Evolutionary conservation across 164 flowering plant species (phyloP).

Genomic region (Annona cherimola): DNA sequence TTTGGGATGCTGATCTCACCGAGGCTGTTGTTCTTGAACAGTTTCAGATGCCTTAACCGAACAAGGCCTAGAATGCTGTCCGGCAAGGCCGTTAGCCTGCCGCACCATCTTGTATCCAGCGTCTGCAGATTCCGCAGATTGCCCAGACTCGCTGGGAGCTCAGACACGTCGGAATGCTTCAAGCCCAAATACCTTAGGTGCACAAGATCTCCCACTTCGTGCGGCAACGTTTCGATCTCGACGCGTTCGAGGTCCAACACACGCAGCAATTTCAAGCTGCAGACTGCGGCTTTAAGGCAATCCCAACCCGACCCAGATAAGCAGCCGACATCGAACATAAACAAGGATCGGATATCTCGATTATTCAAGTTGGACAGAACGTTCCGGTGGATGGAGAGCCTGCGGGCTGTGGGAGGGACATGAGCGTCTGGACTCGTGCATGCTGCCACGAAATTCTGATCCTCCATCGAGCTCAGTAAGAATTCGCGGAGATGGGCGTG

Average conservation of each 20-base stretch:
- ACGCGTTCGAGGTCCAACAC: constrained; percentile 7
- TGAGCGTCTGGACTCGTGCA: constrained; percentile 5
- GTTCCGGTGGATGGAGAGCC: constrained; percentile 13
- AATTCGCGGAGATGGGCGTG: constrained; percentile 5
- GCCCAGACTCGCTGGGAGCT: constrained; percentile 5
- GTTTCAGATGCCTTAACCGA: constrained; percentile 8
- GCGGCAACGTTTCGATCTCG: constrained; percentile 8
- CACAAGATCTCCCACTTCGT: constrained; percentile 11
- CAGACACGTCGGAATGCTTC: neutral
- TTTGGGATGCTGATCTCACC: neutral
- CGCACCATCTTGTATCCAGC: constrained; percentile 13
- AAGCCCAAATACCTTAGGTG: constrained; percentile 15
- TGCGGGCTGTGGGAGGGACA: constrained; percentile 5
- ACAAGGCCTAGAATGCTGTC: neutral
- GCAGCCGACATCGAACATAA: constrained; percentile 14
- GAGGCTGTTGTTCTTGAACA: constrained; percentile 4
- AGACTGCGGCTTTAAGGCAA: constrained; percentile 9
- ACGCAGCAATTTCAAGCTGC: constrained; percentile 10
- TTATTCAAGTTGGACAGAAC: constrained; percentile 8
- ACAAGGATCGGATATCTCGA: constrained; percentile 15
- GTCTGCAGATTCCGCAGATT: constrained; percentile 12
- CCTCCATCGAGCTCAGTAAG: neutral
- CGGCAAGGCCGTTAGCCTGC: constrained; percentile 1
- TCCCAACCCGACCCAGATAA: constrained; percentile 7
- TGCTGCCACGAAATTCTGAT: constrained; percentile 9